Evolutionary conservation across 169 alveolate genomes (phyloP).

Genomic region (Plasmodium sp.): DNA sequence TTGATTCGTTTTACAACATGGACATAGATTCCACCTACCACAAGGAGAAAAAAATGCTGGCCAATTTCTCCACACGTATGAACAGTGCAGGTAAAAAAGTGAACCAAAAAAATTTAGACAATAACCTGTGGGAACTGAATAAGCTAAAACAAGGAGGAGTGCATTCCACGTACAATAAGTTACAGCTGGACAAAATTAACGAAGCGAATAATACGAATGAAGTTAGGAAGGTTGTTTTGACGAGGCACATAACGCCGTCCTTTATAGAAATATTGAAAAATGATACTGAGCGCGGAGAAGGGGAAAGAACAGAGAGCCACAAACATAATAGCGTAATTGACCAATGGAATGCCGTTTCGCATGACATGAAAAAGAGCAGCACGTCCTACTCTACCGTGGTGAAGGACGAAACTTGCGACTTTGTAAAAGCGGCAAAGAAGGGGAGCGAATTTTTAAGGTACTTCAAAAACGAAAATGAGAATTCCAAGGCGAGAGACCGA

Average conservation of each 20-base stretch:
- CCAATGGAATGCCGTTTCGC: conserved; percentile 58
- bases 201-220: conserved; percentile 92
- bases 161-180: conserved; percentile 81
- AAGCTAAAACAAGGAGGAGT: conserved; percentile 96
- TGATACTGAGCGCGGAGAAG: conserved; percentile 33
- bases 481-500: conserved; percentile 91
- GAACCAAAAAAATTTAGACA: conserved; percentile 93
- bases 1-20: conserved; percentile 66
- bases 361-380: conserved; percentile 81
- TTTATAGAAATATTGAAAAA: conserved; percentile 92
- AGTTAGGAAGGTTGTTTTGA: conserved; percentile 92
- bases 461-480: conserved; percentile 93
- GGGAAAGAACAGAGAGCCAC: conserved; percentile 7
- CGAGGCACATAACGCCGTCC: conserved; percentile 93
- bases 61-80: conserved; percentile 35
- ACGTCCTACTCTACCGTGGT: conserved; percentile 88
- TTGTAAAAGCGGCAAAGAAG: conserved; percentile 96
- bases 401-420: conserved; percentile 97
- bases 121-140: conserved; percentile 97
- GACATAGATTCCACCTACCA: conserved; percentile 38
- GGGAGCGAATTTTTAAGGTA: conserved; percentile 94
- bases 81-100: conserved; percentile 74
- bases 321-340: conserved; percentile 86
- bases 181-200: conserved; percentile 82
- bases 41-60: conserved; percentile 57